phyloP scores from a whole-genome alignment of 2,329 filamentous ascomycete genomes.

The Sodiomyces alkalinus region DNA sequence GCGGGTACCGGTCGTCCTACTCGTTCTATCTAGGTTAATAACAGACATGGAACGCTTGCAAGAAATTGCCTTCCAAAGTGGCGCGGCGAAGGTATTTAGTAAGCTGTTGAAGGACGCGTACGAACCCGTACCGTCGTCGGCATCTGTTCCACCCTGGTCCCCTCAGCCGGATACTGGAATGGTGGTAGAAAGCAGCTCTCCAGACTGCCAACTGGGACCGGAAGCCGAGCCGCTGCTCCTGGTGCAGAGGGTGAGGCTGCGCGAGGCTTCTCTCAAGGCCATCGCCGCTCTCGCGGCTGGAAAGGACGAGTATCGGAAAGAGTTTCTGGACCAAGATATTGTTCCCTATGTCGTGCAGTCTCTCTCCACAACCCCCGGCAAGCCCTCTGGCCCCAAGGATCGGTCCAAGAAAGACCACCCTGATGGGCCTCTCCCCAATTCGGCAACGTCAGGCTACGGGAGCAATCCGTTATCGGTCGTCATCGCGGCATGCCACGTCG shows the following conservation, averaged over 20 bases:
- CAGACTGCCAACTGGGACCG: conserved; percentile 36
- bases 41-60: conserved; percentile 68
- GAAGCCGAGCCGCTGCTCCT: conserved; percentile 43
- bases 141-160: conserved; percentile 22
- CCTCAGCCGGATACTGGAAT: conserved; percentile 19
- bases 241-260: conserved; percentile 57
- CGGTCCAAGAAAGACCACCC: conserved; percentile 21
- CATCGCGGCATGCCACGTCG: conserved; percentile 69
- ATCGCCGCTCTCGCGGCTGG: conserved; percentile 68
- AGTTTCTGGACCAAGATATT: conserved; percentile 67
- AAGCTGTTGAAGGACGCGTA: conserved; percentile 37
- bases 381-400: conserved; percentile 29
- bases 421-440: conserved; percentile 13
- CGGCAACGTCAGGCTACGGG: conserved; percentile 38
- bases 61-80: conserved; percentile 59
- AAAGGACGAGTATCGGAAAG: conserved; percentile 73
- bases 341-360: conserved; percentile 75
- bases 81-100: conserved; percentile 28
- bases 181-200: conserved; percentile 17
- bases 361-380: conserved; percentile 40
- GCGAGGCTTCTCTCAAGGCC: conserved; percentile 63
- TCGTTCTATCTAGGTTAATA: conserved; percentile 63
- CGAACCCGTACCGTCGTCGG: conserved; percentile 21
- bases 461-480: conserved; percentile 63
- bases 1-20: conserved; percentile 57